phyloP scores from a whole-genome alignment of 2,329 filamentous ascomycete species.

The Beauveria scarabaeidicola region DNA sequence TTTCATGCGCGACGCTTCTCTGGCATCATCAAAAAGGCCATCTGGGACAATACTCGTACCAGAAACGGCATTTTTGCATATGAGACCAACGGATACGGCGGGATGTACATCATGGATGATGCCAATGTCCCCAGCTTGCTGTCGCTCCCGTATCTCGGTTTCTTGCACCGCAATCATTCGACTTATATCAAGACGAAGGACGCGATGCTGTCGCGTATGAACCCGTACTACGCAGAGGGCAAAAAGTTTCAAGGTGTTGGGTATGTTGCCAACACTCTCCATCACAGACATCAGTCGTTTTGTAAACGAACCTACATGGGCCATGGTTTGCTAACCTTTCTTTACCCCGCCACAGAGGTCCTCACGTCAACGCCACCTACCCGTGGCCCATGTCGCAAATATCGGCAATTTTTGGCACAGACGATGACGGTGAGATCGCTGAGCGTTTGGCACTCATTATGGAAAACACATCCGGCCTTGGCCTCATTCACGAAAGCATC shows the following conservation, averaged over 20 bases:
- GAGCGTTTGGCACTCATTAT: slow-evolving; percentile 30
- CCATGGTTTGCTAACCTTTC: neutral
- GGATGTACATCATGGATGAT: slow-evolving; percentile 59
- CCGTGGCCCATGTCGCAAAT: slow-evolving; percentile 51
- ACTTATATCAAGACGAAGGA: slow-evolving; percentile 72
- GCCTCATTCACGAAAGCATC: slow-evolving; percentile 42
- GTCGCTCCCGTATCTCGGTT: slow-evolving; percentile 56
- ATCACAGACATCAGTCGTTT: neutral
- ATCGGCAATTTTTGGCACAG: slow-evolving; percentile 42
- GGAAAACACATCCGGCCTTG: slow-evolving; percentile 31
- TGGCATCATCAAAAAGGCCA: slow-evolving; percentile 62
- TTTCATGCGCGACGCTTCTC: slow-evolving; percentile 29
- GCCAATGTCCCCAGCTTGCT: slow-evolving; percentile 62
- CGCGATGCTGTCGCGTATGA: slow-evolving; percentile 67
- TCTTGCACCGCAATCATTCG: slow-evolving; percentile 46
- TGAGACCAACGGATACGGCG: slow-evolving; percentile 69
- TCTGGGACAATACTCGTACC: slow-evolving; percentile 38
- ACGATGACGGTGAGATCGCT: slow-evolving; percentile 26
- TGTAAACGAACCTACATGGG: neutral
- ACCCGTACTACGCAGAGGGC: slow-evolving; percentile 58
- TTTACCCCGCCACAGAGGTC: slow-evolving; percentile 35
- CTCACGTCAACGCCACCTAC: slow-evolving; percentile 51
- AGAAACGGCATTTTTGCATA: slow-evolving; percentile 62
- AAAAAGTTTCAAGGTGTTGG: slow-evolving; percentile 19
- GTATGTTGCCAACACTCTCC: slow-evolving; percentile 11